Conservation (phyloP, 257 asterid species). For the Avicennia marina region DNA sequence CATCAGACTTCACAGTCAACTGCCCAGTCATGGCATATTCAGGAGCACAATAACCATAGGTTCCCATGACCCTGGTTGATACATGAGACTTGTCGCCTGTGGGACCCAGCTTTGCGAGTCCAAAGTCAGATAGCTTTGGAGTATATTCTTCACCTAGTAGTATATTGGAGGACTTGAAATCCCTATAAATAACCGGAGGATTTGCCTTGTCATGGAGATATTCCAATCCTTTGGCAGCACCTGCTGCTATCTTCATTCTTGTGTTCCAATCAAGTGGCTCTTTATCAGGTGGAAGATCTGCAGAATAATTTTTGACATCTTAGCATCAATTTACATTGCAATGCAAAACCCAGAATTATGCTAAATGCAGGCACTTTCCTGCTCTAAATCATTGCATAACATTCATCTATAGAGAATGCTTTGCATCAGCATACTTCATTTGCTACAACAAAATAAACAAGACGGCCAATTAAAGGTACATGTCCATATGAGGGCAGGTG, state of each 20-base stretch:
- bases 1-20: constrained; percentile 91
- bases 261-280: constrained; percentile 98
- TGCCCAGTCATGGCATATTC: constrained; percentile 99
- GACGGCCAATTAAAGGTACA: too few relatives aligned
- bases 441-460: too few relatives aligned
- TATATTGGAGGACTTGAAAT: constrained; percentile 96
- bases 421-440: too few relatives aligned
- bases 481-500: too few relatives aligned
- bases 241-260: constrained; percentile 97
- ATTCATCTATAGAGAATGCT: too few relatives aligned
- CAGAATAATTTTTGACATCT: not conserved
- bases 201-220: constrained; percentile 96
- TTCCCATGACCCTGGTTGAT: constrained; percentile 99
- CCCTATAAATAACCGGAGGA: constrained; percentile 95
- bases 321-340: not conserved
- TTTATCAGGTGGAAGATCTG: constrained; percentile 86
- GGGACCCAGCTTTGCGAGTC: constrained; percentile 99
- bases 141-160: constrained; percentile 73
- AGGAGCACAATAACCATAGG: constrained; percentile 98
- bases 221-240: constrained; percentile 99
- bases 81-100: constrained; percentile 99
- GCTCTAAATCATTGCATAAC: not conserved
- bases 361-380: not conserved
- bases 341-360: not conserved
- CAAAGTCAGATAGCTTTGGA: constrained; percentile 95